phyloP scores from a whole-genome alignment of 495 filamentous ascomycete species.

The Talaromyces borbonicus region DNA sequence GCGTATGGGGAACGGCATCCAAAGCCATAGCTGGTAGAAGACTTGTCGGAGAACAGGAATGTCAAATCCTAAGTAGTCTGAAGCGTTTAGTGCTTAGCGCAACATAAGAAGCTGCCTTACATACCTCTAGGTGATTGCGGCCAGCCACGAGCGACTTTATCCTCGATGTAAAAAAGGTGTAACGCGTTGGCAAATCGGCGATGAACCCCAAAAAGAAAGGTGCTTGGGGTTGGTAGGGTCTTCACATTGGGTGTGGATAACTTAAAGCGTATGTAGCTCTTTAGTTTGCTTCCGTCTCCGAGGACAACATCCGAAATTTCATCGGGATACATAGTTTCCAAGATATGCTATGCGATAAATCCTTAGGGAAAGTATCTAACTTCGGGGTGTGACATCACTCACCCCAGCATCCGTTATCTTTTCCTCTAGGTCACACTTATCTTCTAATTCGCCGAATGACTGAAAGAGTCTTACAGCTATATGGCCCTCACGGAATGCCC shows the following conservation, averaged over 20 bases:
- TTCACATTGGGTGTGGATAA: constrained; percentile 5
- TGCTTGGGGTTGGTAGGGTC: constrained; percentile 1
- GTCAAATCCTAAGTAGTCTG: background rate
- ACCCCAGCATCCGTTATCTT: background rate
- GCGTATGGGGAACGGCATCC: background rate
- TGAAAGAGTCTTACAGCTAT: constrained; percentile 1
- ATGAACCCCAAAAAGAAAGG: constrained; percentile 10
- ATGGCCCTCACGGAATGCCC: constrained; percentile 11
- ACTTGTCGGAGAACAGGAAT: background rate
- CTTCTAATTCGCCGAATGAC: background rate
- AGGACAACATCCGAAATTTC: background rate
- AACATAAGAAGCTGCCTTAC: background rate
- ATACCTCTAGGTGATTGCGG: constrained; percentile 1
- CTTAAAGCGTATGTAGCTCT: background rate
- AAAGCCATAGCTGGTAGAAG: constrained; percentile 1
- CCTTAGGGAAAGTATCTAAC: background rate
- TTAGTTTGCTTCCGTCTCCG: background rate
- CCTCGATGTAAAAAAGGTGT: constrained; percentile 12
- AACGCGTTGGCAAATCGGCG: constrained; percentile 8
- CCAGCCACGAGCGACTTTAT: constrained; percentile 9
- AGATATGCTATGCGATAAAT: background rate
- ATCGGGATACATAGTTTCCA: background rate
- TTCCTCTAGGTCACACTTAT: background rate
- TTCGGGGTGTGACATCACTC: background rate
- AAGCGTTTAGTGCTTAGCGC: background rate